Base-by-base conservation (phyloP, 2,329 filamentous ascomycete genomes). In the Apiospora marii region DNA sequence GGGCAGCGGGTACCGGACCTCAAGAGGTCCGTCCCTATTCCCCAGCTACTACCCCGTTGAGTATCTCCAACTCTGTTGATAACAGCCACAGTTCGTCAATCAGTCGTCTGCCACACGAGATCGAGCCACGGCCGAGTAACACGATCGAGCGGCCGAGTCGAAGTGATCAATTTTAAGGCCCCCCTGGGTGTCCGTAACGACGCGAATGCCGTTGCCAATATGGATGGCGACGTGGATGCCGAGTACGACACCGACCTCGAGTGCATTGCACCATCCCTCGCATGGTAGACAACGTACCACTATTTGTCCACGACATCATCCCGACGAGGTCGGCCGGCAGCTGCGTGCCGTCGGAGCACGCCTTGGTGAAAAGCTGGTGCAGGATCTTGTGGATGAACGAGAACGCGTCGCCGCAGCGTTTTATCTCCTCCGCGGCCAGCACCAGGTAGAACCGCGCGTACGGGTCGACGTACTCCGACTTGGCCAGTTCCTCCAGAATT, bases 391-490 rank as follows among this genome's bases (percentile, higher is more conserved):
- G 58, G 1, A 71, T 61, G 12, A 61, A 41, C 7, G 70, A 41
- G 58, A 67, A 71, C n/a, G 53, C 41, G 30, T 71, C 41, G 16
- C 70, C 58, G n/a, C 49, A 67, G 12, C 46, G n/a, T 27, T 71
- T 67, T 58, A 71, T 67, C 53, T 46, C 70, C 22, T 48, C 58
- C 4, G 70, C 70, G 16, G 49, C 49, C 37, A 71, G 10, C 12
- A 71, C 30, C n/a, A 71, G 43, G 34, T 71, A 71, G 58, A 71
- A 71, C n/a, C 37, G 46, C 13, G 58, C 44, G 37, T 71, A 34
- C 12, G 41, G 41, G 44, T 67, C 58, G 13, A 71, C 58, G 49
- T 49, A 44, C 7, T 71, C 70, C 10, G 37, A 48, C 43, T 67
- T 67, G 3, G 70, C 70, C 2, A 71, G 22, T 10, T 71, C 53